Evolutionary conservation across 2,329 filamentous ascomycete species (phyloP), one percentile per base, ranked within the genome.

Genomic region (Akanthomyces muscarius): DNA sequence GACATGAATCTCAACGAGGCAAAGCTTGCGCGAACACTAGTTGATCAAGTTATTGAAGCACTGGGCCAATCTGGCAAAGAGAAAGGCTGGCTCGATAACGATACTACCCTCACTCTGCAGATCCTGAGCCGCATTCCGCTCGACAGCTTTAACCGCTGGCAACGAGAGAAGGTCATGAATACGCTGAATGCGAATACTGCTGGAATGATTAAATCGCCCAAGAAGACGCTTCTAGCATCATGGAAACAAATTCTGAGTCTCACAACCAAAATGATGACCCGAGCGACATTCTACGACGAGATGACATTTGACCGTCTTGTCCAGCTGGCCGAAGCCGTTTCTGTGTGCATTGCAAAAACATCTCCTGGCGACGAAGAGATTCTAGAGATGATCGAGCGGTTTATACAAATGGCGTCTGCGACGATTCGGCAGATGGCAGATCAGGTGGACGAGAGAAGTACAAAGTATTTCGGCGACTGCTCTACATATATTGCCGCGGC

Each of bases 241-340:
- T 78, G 76, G 73, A 75, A 73, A 56, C 63, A 73, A 11, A 67
- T 81, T 5, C 71, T 85, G 7, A 75, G 77, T 23, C 67, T 86
- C 54, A 76, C 79, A 65, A 70, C 77, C 3, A 84, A 81, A 67
- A 70, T 84, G 28, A 82, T 84, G 77, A 70, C 72, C 5, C 75
- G 77, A n/a, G 77, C 82, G 0, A 83, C 81, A 0, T 83, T 83
- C 62, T 82, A 84, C 66, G 73, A 81, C 66, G 74, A 70, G 0
- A 78, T 84, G 73, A 69, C 64, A 1, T 84, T 79, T 56, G 66
- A 68, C 0, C 70, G 77, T 60, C 70, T 77, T 5, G 69, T 74
- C 2, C 69, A 71, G 5, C 65, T 75, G 10, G 76, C 76, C 1
- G 70, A 76, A 44, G 69, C 70, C 7, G 66, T 76, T 63, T 72